Evolutionary conservation across 805 yeast genomes (phyloP).

Genomic region (Candida tammaniensis): DNA sequence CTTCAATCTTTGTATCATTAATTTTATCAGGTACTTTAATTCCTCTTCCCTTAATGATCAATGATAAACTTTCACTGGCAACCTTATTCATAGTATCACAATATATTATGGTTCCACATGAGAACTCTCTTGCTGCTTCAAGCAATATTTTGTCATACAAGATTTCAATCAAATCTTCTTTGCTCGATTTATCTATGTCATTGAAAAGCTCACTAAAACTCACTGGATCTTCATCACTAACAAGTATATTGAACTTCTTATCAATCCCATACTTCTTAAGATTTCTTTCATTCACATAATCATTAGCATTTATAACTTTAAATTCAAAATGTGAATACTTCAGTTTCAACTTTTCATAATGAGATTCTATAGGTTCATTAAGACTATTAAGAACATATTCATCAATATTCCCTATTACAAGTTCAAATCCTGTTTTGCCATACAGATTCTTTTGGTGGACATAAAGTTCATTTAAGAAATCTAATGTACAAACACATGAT

Average conservation of each 20-base stretch:
- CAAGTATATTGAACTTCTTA: conserved; percentile 8
- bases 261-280: conserved; percentile 10
- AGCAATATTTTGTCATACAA: conserved; percentile 48
- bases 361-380: background rate
- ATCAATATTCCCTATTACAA: conserved; percentile 51
- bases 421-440: conserved; percentile 65
- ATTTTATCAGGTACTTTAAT: conserved; percentile 53
- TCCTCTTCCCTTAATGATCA: conserved; percentile 87
- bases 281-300: conserved; percentile 1
- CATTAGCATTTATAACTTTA: conserved; percentile 1
- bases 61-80: conserved; percentile 74
- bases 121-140: conserved; percentile 41
- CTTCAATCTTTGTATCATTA: conserved; percentile 38
- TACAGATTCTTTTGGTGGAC: conserved; percentile 65
- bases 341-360: background rate
- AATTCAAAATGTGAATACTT: conserved; percentile 1
- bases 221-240: background rate
- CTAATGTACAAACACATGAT: conserved; percentile 66
- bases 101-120: conserved; percentile 58
- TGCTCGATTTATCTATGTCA: conserved; percentile 48
- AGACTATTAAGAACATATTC: conserved; percentile 21
- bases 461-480: conserved; percentile 59
- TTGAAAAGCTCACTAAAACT: conserved; percentile 3
- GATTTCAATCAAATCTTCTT: conserved; percentile 56
- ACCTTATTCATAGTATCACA: conserved; percentile 81